Base-by-base conservation (phyloP, 1,139 yeast species). In the Kluyveromyces marxianus region DNA sequence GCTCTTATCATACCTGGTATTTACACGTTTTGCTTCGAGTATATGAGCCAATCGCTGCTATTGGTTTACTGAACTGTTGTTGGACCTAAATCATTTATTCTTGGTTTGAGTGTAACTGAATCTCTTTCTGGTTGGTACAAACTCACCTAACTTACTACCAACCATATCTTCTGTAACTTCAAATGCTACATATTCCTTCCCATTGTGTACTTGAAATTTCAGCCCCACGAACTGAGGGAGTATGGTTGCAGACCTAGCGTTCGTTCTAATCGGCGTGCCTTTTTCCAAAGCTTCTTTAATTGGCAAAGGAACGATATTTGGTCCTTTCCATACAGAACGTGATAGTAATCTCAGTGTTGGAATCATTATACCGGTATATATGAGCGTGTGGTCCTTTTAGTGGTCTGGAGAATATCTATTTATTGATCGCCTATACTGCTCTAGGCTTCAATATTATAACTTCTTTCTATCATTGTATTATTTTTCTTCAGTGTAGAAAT, bases 81-180 rank as follows among this genome's bases (percentile, higher is more conserved):
- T 14, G 21, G 21, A 14, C 21, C 21, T 29, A 8, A 14, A 41
- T 54, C 52, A 65, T 52, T 65, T 66, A 49, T 65, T 66, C 56
- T 67, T 65, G 6, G 70, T 77, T 69, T 79, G 87, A 57, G 89
- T 86, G 69, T 86, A 89, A 54, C 77, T 79, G 69, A 86, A 88
- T 65, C 85, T 79, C 76, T 87, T 86, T 63, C 96, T 75, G 2
- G 98, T 92, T 48, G 92, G 86, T 3, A 95, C 96, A 69, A 87
- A 92, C 65, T 92, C 97, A 2, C 98, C 98, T 48, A 92, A 71
- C 66, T 92, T 92, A 54, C 82, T 79, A n/a, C 98, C 98, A 53
- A 92, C 97, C 98, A 92, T 92, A 57, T 92, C 95, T 60, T 92
- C 97, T 7, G 85, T 79, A 32, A 92, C 77, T 56, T 83, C 90